A percentile compares a stretch with the other conserved stretches of the same genome.
Evolutionary conservation across 129 eudicot species (phyloP).

Genomic region (Escallonia herrerae): DNA sequence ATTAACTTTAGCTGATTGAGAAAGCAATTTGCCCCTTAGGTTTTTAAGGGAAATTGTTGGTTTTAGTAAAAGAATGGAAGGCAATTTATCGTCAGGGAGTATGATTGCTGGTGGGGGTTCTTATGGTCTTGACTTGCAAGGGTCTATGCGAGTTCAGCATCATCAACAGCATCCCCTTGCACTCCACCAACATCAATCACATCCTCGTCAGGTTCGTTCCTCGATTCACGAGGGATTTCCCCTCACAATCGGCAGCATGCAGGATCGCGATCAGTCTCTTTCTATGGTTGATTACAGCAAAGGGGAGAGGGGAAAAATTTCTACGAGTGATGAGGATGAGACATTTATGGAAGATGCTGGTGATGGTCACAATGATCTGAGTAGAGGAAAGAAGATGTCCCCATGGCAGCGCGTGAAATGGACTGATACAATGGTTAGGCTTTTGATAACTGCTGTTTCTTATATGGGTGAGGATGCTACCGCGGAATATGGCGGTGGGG

Average conservation of each 20-base stretch:
- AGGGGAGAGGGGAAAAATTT: slow-evolving; percentile 44
- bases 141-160: slow-evolving; percentile 44
- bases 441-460: slow-evolving; percentile 82
- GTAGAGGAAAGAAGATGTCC: slow-evolving; percentile 48
- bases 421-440: slow-evolving; percentile 79
- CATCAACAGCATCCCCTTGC: slow-evolving; percentile 48
- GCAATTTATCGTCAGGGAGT: slow-evolving; percentile 56
- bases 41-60: slow-evolving; percentile 12
- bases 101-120: slow-evolving; percentile 45
- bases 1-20: slow-evolving; percentile 4
- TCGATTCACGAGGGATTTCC: slow-evolving; percentile 51
- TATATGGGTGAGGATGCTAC: slow-evolving; percentile 74
- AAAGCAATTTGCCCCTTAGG: slow-evolving; percentile 9
- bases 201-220: slow-evolving; percentile 36
- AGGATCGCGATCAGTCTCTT: slow-evolving; percentile 43
- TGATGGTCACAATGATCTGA: slow-evolving; percentile 29
- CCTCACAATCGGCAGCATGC: slow-evolving; percentile 44
- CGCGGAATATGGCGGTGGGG: slow-evolving; percentile 39
- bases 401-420: slow-evolving; percentile 96
- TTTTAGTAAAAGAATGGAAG: slow-evolving; percentile 39
- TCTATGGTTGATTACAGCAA: slow-evolving; percentile 39
- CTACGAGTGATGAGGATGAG: slow-evolving; percentile 73
- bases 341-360: slow-evolving; percentile 39
- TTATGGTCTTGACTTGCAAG: slow-evolving; percentile 64
- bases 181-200: slow-evolving; percentile 42